Percentiles rank a stretch among this genome's conserved stretches.
Conservation (phyloP, 148 eudicot genomes). For the Simmondsia chinensis region DNA sequence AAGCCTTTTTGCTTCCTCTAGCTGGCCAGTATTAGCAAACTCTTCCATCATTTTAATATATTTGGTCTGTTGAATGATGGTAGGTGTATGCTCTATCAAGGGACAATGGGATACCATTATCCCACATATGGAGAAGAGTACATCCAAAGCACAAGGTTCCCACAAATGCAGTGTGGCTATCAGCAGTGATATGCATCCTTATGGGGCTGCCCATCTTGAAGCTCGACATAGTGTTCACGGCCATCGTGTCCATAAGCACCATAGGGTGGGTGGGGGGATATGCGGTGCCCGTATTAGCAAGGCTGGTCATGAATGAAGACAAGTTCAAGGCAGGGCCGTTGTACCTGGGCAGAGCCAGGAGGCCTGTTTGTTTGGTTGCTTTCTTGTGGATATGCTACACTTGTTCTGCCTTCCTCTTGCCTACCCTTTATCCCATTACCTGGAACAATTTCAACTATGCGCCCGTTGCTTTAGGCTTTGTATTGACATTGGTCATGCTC, state of each 20-base stretch:
- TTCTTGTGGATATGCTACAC: conserved; percentile 63
- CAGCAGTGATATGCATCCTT: conserved; percentile 35
- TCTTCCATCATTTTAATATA: too few relatives aligned
- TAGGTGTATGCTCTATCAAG: conserved; percentile 63
- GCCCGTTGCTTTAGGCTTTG: conserved; percentile 44
- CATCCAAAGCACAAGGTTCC: conserved; percentile 65
- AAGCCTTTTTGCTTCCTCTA: background rate
- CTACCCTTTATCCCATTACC: conserved; percentile 37
- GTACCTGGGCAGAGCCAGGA: conserved; percentile 45
- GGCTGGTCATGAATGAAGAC: conserved; percentile 42
- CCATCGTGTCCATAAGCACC: conserved; percentile 47
- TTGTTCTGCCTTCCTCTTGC: conserved; percentile 46
- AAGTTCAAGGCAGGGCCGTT: conserved; percentile 53
- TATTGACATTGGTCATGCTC: conserved; percentile 34
- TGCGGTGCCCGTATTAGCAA: conserved; percentile 51
- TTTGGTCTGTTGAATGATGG: too few relatives aligned
- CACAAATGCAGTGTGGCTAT: conserved; percentile 59
- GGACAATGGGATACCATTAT: conserved; percentile 48
- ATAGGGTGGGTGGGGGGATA: conserved; percentile 71
- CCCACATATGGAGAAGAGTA: conserved; percentile 40
- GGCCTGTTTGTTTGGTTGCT: conserved; percentile 43
- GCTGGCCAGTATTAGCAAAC: too few relatives aligned
- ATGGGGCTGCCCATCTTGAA: conserved; percentile 55
- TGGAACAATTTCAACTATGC: conserved; percentile 53
- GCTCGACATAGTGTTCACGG: conserved; percentile 41